phyloP scores from a whole-genome alignment of 2,329 filamentous ascomycete species.

The Orbilia javanica region DNA sequence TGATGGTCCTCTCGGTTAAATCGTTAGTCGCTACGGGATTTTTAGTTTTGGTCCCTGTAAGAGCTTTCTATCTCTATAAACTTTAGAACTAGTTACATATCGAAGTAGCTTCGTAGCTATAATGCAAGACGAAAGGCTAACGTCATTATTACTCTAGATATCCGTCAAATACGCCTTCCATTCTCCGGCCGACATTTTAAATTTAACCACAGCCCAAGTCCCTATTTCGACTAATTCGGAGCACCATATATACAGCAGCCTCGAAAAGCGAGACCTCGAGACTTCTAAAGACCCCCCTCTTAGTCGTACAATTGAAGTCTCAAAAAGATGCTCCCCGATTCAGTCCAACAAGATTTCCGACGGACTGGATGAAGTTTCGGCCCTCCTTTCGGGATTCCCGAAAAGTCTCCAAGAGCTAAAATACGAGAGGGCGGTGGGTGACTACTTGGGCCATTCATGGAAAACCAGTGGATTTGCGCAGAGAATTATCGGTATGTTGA shows the following conservation, averaged over 20 bases:
- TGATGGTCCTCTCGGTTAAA: background rate
- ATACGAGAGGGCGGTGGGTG: slow-evolving; percentile 27
- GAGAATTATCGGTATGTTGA: slow-evolving; percentile 30
- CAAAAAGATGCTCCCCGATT: slow-evolving; percentile 1
- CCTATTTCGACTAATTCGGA: background rate
- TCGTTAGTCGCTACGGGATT: background rate
- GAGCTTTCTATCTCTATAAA: background rate
- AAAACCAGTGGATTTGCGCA: slow-evolving; percentile 8
- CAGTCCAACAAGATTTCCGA: background rate
- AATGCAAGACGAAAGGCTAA: background rate
- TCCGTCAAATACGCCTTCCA: background rate
- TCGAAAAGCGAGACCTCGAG: background rate
- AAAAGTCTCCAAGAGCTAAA: slow-evolving; percentile 16
- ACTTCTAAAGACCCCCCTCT: too few species aligned
- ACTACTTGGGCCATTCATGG: slow-evolving; percentile 38
- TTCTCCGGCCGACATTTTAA: background rate
- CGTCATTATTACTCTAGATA: background rate
- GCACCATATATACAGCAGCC: background rate
- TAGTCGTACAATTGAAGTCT: too few species aligned
- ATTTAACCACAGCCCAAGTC: background rate
- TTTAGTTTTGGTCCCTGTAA: background rate
- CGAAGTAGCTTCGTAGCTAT: too few species aligned
- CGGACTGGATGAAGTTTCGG: slow-evolving; percentile 33
- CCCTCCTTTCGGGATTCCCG: slow-evolving; percentile 20
- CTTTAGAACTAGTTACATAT: too few species aligned